phyloP scores from a whole-genome alignment of 1,284 basidiomycete species.

The Athelia sp. region DNA sequence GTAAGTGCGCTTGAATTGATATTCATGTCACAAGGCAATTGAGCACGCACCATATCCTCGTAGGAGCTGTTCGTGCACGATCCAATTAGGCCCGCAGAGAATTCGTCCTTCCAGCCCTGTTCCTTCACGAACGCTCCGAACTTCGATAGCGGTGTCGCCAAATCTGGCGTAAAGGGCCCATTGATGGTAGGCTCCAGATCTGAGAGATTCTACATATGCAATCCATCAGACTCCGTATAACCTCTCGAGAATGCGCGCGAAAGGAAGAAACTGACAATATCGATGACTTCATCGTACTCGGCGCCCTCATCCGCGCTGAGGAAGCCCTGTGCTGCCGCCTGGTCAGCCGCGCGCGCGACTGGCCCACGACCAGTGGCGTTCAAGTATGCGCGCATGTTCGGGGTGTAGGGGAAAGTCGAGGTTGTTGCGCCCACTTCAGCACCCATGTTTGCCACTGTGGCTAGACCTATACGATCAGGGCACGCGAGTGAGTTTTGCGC shows the following conservation, averaged over 20 bases:
- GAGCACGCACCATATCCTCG: constrained; percentile 99
- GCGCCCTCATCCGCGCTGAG: constrained; percentile 84
- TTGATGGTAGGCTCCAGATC: constrained; percentile 99
- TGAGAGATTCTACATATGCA: too few species aligned
- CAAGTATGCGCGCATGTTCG: constrained; percentile 91
- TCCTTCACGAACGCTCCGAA: constrained; percentile 91
- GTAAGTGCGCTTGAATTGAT: too few species aligned
- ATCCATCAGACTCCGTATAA: too few species aligned
- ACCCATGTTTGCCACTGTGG: constrained; percentile 99
- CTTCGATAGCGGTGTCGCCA: constrained; percentile 94
- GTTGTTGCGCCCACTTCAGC: constrained; percentile 99
- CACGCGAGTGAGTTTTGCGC: background rate
- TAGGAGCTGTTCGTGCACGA: constrained; percentile 99
- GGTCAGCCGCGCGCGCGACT: constrained; percentile 87
- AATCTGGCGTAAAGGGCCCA: constrained; percentile 96
- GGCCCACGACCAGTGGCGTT: constrained; percentile 88
- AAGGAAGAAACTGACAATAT: too few species aligned
- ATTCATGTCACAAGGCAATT: too few species aligned
- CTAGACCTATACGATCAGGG: constrained; percentile 85
- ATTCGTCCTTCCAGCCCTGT: constrained; percentile 95
- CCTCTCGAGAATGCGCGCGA: too few species aligned
- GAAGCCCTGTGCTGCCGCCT: constrained; percentile 92
- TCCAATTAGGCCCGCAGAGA: constrained; percentile 97
- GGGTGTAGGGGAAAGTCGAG: constrained; percentile 98
- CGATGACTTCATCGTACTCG: constrained; percentile 93